Conservation (phyloP, 345 rosid species). For the Boechera stricta region DNA sequence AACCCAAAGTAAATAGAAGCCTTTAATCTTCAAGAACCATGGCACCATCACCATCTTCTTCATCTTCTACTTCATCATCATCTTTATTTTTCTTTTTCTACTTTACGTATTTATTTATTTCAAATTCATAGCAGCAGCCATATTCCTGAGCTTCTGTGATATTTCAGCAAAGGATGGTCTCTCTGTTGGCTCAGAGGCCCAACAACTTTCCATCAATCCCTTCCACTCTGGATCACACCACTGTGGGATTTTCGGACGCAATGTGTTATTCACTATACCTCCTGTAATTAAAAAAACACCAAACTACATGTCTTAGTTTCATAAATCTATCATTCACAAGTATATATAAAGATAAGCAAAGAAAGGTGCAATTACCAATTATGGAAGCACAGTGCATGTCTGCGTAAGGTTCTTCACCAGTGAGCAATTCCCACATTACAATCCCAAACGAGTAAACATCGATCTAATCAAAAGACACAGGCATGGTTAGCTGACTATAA, state of each 20-base stretch:
- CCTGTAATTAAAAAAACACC: conserved; percentile 50
- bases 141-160: conserved; percentile 85
- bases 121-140: conserved; percentile 95
- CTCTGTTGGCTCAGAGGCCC: conserved; percentile 87
- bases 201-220: conserved; percentile 85
- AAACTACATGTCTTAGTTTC: conserved; percentile 19
- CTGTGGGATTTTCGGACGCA: conserved; percentile 90
- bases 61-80: conserved; percentile 31
- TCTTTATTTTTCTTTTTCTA: conserved; percentile 20
- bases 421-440: conserved; percentile 98
- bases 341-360: not conserved
- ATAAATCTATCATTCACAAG: not conserved
- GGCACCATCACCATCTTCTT: conserved; percentile 33
- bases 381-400: conserved; percentile 95
- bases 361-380: conserved; percentile 59
- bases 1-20: conserved; percentile 45
- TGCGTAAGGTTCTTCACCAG: conserved; percentile 95
- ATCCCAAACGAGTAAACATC: conserved; percentile 98
- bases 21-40: conserved; percentile 24
- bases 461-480: conserved; percentile 53
- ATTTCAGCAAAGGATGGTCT: conserved; percentile 95
- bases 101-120: conserved; percentile 48
- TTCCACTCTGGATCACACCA: conserved; percentile 99
- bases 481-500: conserved; percentile 8
- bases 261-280: conserved; percentile 88